Evolutionary conservation across 2,329 filamentous ascomycete genomes (phyloP).

Genomic region (Mariannaea sp.): DNA sequence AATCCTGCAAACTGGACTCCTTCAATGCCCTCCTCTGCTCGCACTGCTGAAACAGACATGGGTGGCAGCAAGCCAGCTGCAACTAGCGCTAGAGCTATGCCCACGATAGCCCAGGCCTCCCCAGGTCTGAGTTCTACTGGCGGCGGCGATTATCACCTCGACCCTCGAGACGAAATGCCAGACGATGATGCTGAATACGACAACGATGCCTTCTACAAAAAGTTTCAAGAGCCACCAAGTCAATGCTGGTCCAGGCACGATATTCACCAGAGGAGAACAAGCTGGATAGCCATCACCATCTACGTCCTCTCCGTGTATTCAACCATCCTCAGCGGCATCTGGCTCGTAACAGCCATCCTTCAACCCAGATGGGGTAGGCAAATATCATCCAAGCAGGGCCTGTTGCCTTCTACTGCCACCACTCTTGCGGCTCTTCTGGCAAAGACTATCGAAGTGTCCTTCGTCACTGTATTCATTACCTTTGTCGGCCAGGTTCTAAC

Average conservation of each 20-base stretch:
- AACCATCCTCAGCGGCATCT: constrained; percentile 67
- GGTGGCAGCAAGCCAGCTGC: background rate
- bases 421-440: constrained; percentile 71
- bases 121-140: background rate
- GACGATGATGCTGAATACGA: constrained; percentile 37
- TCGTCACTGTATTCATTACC: constrained; percentile 76
- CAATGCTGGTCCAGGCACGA: constrained; percentile 42
- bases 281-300: constrained; percentile 57
- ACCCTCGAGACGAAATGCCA: constrained; percentile 21
- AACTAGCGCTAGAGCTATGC: constrained; percentile 8
- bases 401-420: constrained; percentile 68
- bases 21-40: constrained; percentile 26
- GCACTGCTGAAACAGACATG: background rate
- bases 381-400: constrained; percentile 57
- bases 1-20: constrained; percentile 29
- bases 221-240: constrained; percentile 41
- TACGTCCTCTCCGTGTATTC: constrained; percentile 63
- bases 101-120: constrained; percentile 10
- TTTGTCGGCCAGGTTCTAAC: constrained; percentile 77
- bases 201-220: constrained; percentile 41
- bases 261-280: constrained; percentile 40
- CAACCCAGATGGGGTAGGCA: constrained; percentile 65
- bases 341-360: constrained; percentile 63
- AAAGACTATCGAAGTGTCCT: constrained; percentile 78
- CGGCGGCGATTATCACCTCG: constrained; percentile 17